Conservation (phyloP, 257 asterid genomes). For the Petrea volubilis region DNA sequence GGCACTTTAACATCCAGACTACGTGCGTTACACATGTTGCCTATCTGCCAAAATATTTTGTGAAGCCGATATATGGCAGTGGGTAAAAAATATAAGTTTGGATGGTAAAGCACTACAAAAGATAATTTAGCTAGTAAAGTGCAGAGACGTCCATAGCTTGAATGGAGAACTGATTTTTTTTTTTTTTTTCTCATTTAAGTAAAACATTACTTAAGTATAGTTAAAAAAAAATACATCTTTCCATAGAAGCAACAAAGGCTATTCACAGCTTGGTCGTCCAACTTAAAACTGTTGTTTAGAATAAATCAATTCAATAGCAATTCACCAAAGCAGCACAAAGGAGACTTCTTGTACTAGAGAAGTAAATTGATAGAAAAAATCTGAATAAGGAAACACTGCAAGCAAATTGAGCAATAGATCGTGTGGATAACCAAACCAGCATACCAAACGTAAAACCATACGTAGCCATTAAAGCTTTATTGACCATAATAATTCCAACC, state of each 20-base stretch:
- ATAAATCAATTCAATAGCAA: background rate
- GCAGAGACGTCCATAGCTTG: no score
- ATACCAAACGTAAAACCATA: constrained; percentile 68
- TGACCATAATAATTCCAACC: constrained; percentile 63
- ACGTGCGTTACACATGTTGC: no score
- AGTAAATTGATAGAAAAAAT: background rate
- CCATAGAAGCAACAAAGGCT: background rate
- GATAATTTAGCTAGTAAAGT: no score
- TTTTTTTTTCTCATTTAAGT: no score
- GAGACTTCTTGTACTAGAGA: background rate
- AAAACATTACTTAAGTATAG: background rate
- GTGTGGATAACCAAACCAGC: background rate
- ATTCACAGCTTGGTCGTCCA: background rate
- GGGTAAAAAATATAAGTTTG: no score
- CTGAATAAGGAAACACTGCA: background rate
- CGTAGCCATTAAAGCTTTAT: constrained; percentile 64
- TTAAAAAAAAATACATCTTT: background rate
- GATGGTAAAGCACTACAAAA: no score
- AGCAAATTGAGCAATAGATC: background rate
- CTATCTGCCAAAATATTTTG: no score
- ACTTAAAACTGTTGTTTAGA: background rate
- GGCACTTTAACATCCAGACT: no score
- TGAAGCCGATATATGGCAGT: no score
- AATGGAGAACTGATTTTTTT: no score
- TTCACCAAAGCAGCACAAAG: background rate